Evolutionary conservation across 352 stramenopile genomes (phyloP).

Genomic region (Hyaloperonospora arabidopsidis): DNA sequence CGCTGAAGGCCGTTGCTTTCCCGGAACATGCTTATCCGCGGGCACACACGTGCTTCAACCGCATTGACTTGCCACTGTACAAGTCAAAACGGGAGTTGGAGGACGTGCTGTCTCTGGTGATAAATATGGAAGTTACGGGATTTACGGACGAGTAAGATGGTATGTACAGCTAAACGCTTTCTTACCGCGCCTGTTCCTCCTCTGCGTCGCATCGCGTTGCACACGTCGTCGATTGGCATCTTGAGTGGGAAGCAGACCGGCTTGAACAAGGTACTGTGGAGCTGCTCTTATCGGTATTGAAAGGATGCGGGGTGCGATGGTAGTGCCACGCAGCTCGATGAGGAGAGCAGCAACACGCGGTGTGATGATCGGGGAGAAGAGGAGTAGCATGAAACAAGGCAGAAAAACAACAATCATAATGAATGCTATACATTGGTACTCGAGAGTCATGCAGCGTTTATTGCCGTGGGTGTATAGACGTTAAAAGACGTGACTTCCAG

Average conservation of each 20-base stretch:
- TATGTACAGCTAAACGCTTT: constrained; percentile 33
- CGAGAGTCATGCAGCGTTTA: not conserved
- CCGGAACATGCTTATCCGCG: constrained; percentile 55
- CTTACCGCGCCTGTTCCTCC: constrained; percentile 19
- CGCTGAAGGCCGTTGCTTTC: constrained; percentile 48
- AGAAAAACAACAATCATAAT: constrained; percentile 24
- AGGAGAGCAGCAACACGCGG: not conserved
- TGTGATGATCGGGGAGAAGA: not conserved
- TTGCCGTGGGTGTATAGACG: not conserved
- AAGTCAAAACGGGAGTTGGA: constrained; percentile 89
- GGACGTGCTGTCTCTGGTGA: constrained; percentile 91
- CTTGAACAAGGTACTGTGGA: constrained; percentile 20
- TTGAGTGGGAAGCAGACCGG: constrained; percentile 18
- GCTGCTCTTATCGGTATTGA: constrained; percentile 20
- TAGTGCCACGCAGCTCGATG: constrained; percentile 17
- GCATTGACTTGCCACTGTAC: constrained; percentile 74
- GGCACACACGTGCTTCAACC: constrained; percentile 82
- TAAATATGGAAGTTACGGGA: constrained; percentile 94
- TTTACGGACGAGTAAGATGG: constrained; percentile 81
- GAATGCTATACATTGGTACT: constrained; percentile 14
- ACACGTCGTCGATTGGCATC: constrained; percentile 9
- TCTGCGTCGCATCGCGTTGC: constrained; percentile 10
- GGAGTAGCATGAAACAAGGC: constrained; percentile 18
- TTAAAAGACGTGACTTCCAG: not conserved
- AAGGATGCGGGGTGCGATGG: constrained; percentile 10